Evolutionary conservation across 1,139 yeast species (phyloP).

Genomic region (Yamadazyma membranifaciens): DNA sequence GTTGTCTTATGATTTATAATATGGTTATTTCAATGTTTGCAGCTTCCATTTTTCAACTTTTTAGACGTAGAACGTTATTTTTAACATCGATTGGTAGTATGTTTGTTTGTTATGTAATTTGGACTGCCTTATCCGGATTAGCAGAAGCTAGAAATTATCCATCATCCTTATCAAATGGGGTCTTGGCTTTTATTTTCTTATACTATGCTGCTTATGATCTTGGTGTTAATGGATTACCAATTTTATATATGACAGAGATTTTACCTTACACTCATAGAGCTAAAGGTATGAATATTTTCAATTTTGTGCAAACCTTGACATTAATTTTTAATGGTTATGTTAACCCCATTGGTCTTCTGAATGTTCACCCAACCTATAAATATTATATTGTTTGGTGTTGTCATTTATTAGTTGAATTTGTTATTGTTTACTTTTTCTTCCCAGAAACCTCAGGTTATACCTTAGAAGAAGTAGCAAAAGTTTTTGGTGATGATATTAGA

Average conservation of each 20-base stretch:
- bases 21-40: constrained; percentile 32
- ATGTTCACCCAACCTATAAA: constrained; percentile 47
- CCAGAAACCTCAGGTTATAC: constrained; percentile 55
- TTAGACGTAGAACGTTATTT: constrained; percentile 49
- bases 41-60: constrained; percentile 27
- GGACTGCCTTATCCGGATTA: constrained; percentile 38
- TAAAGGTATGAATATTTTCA: constrained; percentile 38
- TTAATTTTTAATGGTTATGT: constrained; percentile 41
- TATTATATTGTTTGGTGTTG: constrained; percentile 56
- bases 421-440: constrained; percentile 39
- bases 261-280: constrained; percentile 46
- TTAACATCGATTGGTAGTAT: constrained; percentile 32
- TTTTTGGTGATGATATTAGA: constrained; percentile 39
- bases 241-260: constrained; percentile 40
- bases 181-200: constrained; percentile 47
- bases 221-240: constrained; percentile 42
- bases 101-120: constrained; percentile 37
- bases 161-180: constrained; percentile 36
- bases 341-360: constrained; percentile 60
- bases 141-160: constrained; percentile 37
- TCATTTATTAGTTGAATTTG: constrained; percentile 35
- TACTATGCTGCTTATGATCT: constrained; percentile 37
- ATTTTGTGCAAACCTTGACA: constrained; percentile 25
- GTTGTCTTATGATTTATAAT: constrained; percentile 42
- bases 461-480: constrained; percentile 52